Evolutionary conservation across 371 early-diverging fungal genomes (phyloP), one percentile per base, ranked within the genome.

Genomic region (Encephalitozoon intestinalis): DNA sequence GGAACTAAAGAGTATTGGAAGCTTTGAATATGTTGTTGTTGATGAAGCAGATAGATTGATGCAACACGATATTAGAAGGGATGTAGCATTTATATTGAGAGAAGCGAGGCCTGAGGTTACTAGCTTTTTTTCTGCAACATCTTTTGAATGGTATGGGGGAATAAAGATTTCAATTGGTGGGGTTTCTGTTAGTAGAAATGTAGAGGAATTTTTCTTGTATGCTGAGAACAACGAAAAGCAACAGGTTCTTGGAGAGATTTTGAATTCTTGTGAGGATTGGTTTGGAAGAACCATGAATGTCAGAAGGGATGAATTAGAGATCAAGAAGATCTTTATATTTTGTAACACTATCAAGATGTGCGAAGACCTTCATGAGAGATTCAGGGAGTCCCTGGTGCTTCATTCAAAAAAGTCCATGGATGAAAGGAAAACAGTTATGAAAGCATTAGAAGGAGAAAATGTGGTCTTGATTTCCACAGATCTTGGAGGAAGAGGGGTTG

Each of bases 391-490:
- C 1, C 92, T 91, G 69, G 96, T 94, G 63, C 94, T 99, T 82
- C 99, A 99, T 82, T 97, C 97, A 77, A 96, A 96, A 87, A 97
- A 96, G 86, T 88, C 90, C 40, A 97, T 97, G 86, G 88, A 87
- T 68, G 94, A 94, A 83, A 94, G 99, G 86, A 97, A 96, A 84
- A 94, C 96, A 8, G 85, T 97, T 21, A 91, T 92, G 75, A 82
- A 87, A 63, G 96, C 97, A 88, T 89, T 94, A 63, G 90, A 91
- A 75, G 85, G 87, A 89, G 75, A 91, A 87, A 95, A 81, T 86
- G 87, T 75, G 89, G 93, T 87, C 94, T 89, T 98, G 89, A 94
- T 99, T 74, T 97, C 99, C 25, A 99, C 99, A 2, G 97, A 97
- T 87, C 95, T 99, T 44, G 99, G 97, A 63, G 94, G 94, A 69